A percentile compares a stretch with the other conserved stretches of the same genome.
phyloP scores from a whole-genome alignment of 371 early-diverging fungal species.

The Zychaea mexicana region DNA sequence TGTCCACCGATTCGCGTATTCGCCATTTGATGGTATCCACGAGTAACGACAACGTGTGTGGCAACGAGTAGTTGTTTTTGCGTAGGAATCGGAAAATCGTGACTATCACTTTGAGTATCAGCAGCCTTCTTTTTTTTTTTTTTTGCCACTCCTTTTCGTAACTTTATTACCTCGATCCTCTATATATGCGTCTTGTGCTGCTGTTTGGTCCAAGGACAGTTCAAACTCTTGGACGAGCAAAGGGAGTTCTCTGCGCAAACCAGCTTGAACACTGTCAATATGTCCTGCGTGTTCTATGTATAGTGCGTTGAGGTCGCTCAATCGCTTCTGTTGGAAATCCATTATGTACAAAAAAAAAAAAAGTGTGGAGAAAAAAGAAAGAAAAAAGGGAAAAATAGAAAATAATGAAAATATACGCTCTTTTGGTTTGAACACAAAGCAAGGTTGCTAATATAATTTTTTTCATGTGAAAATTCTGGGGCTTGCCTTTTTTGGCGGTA shows the following conservation, averaged over 20 bases:
- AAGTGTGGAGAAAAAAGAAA: not conserved
- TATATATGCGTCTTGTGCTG: constrained; percentile 34
- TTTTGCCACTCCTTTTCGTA: not conserved
- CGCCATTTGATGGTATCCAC: constrained; percentile 49
- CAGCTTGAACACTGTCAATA: constrained; percentile 40
- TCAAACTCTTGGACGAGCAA: constrained; percentile 37
- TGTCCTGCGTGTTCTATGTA: constrained; percentile 23
- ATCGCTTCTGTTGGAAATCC: constrained; percentile 22
- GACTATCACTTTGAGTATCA: too few species aligned
- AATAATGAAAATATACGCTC: too few species aligned
- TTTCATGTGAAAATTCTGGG: too few species aligned
- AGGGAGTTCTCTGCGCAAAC: constrained; percentile 38
- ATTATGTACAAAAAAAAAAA: constrained; percentile 4
- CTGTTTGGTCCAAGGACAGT: constrained; percentile 23
- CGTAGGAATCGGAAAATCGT: constrained; percentile 46
- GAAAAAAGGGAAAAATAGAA: not conserved
- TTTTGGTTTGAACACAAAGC: too few species aligned
- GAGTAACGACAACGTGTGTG: constrained; percentile 34
- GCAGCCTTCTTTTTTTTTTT: too few species aligned
- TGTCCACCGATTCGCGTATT: constrained; percentile 30
- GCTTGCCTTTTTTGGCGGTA: too few species aligned
- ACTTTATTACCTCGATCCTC: constrained; percentile 33
- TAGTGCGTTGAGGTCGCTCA: constrained; percentile 22
- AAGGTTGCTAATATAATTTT: too few species aligned
- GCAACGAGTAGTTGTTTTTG: constrained; percentile 36